Evolutionary conservation across 371 early-diverging fungal genomes (phyloP), one percentile per base, ranked within the genome.

Genomic region (Parasitella parasitica): DNA sequence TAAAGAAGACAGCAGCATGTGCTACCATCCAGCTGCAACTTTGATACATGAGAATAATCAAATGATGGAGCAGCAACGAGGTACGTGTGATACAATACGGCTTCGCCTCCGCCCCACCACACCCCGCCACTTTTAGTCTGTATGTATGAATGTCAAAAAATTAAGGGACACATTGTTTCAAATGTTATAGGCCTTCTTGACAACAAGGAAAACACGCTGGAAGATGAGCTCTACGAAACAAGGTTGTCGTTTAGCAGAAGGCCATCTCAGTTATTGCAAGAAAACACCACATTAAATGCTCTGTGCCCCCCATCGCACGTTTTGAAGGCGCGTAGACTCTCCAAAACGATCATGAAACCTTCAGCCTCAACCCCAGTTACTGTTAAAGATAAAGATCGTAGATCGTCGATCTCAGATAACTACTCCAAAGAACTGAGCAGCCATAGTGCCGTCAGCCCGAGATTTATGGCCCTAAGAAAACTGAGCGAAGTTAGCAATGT

Each of bases 401-500:
- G 61, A 20, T 50, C 48, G 24, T 61, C 64, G 0, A 26, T 61
- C 38, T 57, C 60, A 8, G 37, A 56, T 15, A 52, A 43, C 27
- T 61, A 53, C 16, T 41, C 56, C 26, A 66, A 61, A 26, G 61
- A 66, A 9, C 41, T 55, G 11, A 51, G 64, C 34, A 63, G 49
- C 36, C 66, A 66, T 12, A 78, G 78, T 55, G 78, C 78, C 4
- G 78, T 78, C 6, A 78, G 78, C 30, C 78, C 78, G 1, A 64
- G 75, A 38, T 78, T 78, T 32, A 78, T 78, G 78, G 73, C 75
- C 0, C 49, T 78, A 7, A 60, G 78, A 6, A 78, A 78, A 66
- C 54, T 78, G 11, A 78, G 75, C 34, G 75, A 71, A 51, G 71
- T 71, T 2, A 59, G 63, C 6, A 50, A 61, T 39, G 77, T 73